A percentile compares a stretch with the other conserved stretches of the same genome.
These are phyloP conservation scores for Aspergillus ochraceoroseus DNA, from an alignment of 2,329 filamentous ascomycete genomes.

Conservation along the genomic window DNA sequence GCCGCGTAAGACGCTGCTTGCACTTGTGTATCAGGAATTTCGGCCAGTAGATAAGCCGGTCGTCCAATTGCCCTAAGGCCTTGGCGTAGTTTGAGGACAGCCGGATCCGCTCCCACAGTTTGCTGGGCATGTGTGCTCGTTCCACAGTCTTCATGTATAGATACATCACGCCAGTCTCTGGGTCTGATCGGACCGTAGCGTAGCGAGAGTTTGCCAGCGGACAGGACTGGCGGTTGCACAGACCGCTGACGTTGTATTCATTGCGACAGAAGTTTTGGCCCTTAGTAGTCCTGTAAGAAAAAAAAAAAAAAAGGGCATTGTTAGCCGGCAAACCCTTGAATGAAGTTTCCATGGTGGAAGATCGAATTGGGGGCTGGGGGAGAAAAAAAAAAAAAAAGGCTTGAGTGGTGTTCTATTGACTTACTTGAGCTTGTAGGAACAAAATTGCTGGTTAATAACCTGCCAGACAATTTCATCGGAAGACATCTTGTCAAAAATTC, in stretches of 20 bases:
- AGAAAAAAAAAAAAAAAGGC: slow-evolving; percentile 7
- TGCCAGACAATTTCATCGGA: slow-evolving; percentile 98
- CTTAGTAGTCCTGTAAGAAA: slow-evolving; percentile 64
- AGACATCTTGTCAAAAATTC: slow-evolving; percentile 54
- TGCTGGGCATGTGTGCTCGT: slow-evolving; percentile 78
- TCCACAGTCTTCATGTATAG: slow-evolving; percentile 96
- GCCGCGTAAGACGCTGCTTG: slow-evolving; percentile 87
- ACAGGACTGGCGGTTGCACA: slow-evolving; percentile 83
- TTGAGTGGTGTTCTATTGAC: slow-evolving; percentile 29
- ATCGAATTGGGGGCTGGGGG: slow-evolving; percentile 1
- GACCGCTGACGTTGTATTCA: slow-evolving; percentile 79
- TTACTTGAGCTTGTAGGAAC: slow-evolving; percentile 89
- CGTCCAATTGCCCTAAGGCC: slow-evolving; percentile 81
- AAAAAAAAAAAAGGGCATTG: neutral
- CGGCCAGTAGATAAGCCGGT: slow-evolving; percentile 84
- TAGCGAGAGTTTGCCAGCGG: slow-evolving; percentile 88
- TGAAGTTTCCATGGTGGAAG: too few relatives aligned
- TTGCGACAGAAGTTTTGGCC: slow-evolving; percentile 92
- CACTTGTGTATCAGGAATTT: slow-evolving; percentile 92
- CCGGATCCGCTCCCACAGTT: slow-evolving; percentile 92
- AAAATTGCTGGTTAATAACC: slow-evolving; percentile 93
- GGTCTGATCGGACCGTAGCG: slow-evolving; percentile 81
- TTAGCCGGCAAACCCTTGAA: too few relatives aligned
- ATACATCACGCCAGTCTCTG: slow-evolving; percentile 75
- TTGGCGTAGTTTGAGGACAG: slow-evolving; percentile 85